Base-by-base conservation (phyloP, 2,329 filamentous ascomycete genomes). In the Sphaceloma murrayae region DNA sequence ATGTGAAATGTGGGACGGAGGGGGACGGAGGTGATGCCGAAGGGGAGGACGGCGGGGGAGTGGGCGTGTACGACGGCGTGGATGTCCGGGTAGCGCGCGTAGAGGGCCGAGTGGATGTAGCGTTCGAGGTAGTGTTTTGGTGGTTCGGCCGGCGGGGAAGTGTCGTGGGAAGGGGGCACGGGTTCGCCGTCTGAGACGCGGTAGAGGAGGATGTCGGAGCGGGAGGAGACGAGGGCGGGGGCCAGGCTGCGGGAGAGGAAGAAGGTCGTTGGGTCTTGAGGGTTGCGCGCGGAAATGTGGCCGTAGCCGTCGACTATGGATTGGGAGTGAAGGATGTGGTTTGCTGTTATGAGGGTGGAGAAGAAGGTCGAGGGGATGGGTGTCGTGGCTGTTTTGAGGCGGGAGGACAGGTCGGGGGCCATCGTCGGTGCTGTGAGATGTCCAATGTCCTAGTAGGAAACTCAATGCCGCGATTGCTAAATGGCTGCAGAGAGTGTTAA, bases 1-100 rank as follows among this genome's bases (percentile, higher is more conserved):
- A 66, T 67, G 48, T 68, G 65, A 39, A 55, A 58, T 26, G 59
- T 56, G 4, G 58, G 55, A 45, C 57, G 57, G 32, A 66, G 31
- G 9, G 65, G 64, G n/a, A 66, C 60, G 10, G 58, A 53, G 18
- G 59, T 62, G 18, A 68, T 56, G 31, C 58, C 58, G 47, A 67
- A 70, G 1, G 67, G 66, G 16, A 69, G 46, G 2, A 69, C 62
- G 31, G 63, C 61, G 36, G 59, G 56, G 14, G 56, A 53, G 50
- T 69, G 67, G 11, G 61, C 62, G 49, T 69, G 67, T 1, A 70
- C 58, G 2, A 70, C 65, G 34, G 59, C 57, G 31, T 68, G 63
- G 13, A 70, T 61, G 4, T 54, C 57, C 1, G 59, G 60, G 51
- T 66, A 70, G 31, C 58, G 57, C 52, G 67, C 68, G 53, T 68